A percentile compares a stretch with the other conserved stretches of the same genome.
phyloP scores from a whole-genome alignment of 371 early-diverging fungal species.

The Mortierella sp. region DNA sequence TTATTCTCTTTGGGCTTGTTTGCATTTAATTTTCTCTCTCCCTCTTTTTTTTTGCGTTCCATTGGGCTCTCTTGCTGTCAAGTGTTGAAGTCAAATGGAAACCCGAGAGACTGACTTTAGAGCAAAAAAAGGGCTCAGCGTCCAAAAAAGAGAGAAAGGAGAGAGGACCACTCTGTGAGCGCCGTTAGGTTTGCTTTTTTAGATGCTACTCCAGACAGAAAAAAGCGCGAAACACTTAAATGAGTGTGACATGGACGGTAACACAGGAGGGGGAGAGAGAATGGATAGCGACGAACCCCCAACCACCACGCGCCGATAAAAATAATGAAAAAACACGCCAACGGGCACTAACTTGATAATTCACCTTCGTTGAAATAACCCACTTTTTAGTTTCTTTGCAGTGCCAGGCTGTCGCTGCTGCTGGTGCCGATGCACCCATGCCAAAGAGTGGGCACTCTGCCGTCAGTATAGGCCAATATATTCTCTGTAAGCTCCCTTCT shows the following conservation, averaged over 20 bases:
- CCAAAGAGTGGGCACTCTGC: slow-evolving; percentile 50
- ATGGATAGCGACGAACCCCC: background rate
- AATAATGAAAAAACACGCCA: background rate
- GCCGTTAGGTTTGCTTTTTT: background rate
- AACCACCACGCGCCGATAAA: background rate
- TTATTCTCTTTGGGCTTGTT: background rate
- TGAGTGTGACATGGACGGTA: background rate
- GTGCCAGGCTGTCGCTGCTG: slow-evolving; percentile 40
- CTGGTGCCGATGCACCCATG: slow-evolving; percentile 44
- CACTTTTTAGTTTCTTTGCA: slow-evolving; percentile 34
- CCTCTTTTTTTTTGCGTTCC: background rate
- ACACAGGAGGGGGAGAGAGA: background rate
- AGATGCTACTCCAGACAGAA: background rate
- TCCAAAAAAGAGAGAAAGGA: background rate
- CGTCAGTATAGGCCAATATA: slow-evolving; percentile 56
- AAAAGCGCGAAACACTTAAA: background rate
- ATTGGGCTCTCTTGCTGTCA: background rate
- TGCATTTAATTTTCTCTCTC: background rate
- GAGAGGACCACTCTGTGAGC: background rate
- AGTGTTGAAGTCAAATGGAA: background rate
- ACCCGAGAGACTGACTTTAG: background rate
- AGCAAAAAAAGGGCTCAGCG: background rate
- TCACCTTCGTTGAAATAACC: background rate
- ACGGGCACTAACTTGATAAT: background rate
- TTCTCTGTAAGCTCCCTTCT: slow-evolving; percentile 42